Percentiles rank a stretch among this genome's conserved stretches.
These are phyloP conservation scores for Phellopilus nigrolimitatus DNA, from an alignment of 1,284 basidiomycete species.

Conservation along the genomic window DNA sequence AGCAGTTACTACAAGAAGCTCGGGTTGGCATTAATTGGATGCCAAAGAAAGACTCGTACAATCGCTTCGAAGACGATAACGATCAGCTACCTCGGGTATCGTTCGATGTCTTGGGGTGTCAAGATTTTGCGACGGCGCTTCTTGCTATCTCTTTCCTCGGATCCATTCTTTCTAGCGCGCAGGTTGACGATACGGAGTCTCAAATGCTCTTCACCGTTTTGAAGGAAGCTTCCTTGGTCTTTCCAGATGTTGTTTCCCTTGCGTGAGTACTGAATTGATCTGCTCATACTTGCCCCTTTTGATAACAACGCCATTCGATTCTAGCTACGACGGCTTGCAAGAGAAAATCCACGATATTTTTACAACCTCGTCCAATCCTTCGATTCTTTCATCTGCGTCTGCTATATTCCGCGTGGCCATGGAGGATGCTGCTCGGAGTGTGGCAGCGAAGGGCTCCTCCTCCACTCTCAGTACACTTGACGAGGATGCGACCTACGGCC, in stretches of 20 bases:
- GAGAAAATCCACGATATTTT: conserved; percentile 78
- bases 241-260: conserved; percentile 72
- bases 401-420: conserved; percentile 69
- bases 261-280: conserved; percentile 47
- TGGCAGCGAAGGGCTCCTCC: conserved; percentile 45
- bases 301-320: conserved; percentile 19
- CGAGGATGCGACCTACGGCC: conserved; percentile 38
- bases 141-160: conserved; percentile 72
- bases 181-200: conserved; percentile 77
- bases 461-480: conserved; percentile 65
- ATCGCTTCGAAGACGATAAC: conserved; percentile 42
- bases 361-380: conserved; percentile 65
- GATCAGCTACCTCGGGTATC: conserved; percentile 51
- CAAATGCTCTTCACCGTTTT: conserved; percentile 77
- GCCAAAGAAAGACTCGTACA: conserved; percentile 32
- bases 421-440: conserved; percentile 45
- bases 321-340: conserved; percentile 74
- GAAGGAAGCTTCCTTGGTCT: conserved; percentile 65
- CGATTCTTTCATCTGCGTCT: conserved; percentile 67
- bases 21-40: conserved; percentile 48
- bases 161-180: conserved; percentile 73
- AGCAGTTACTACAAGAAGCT: conserved; percentile 57
- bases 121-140: conserved; percentile 65
- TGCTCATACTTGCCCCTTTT: conserved; percentile 11
- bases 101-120: conserved; percentile 55